Conservation (phyloP, 176 grass and related monocot genomes). For the Thinopyrum elongatum region DNA sequence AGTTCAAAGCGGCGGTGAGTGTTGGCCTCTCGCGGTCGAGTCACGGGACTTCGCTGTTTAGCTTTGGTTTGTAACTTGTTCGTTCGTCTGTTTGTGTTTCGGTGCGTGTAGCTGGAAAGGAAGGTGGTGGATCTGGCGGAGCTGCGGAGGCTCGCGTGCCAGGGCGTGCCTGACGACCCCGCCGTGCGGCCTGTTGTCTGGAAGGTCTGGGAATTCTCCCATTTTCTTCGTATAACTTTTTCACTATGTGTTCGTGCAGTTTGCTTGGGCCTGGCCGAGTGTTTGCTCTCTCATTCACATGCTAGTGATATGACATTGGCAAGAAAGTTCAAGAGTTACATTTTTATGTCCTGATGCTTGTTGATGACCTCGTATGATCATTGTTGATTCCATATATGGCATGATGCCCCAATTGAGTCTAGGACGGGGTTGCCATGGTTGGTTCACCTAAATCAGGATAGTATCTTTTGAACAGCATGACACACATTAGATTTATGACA, state of each 20-base stretch:
- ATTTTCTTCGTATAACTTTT: background rate
- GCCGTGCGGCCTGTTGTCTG: conserved; percentile 66
- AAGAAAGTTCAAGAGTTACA: background rate
- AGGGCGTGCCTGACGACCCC: conserved; percentile 62
- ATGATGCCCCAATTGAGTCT: background rate
- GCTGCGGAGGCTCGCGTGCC: conserved; percentile 75
- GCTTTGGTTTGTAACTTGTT: conserved; percentile 10
- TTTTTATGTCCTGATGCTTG: background rate
- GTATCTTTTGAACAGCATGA: background rate
- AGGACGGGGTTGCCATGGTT: background rate
- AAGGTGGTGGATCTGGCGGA: conserved; percentile 91
- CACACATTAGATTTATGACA: background rate
- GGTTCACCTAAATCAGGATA: conserved; percentile 1
- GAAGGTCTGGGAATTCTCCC: conserved; percentile 68
- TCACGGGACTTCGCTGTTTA: background rate
- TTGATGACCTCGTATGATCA: background rate
- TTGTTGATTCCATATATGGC: background rate
- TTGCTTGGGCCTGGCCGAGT: background rate
- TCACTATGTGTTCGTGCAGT: background rate
- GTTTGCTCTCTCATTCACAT: background rate
- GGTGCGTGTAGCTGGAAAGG: conserved; percentile 52
- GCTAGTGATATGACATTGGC: conserved; percentile 5
- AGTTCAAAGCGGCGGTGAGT: conserved; percentile 71
- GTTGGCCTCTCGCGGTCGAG: background rate
- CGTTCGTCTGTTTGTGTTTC: background rate